Evolutionary conservation across 2,329 filamentous ascomycete species (phyloP).

Genomic region (Cytospora mali): DNA sequence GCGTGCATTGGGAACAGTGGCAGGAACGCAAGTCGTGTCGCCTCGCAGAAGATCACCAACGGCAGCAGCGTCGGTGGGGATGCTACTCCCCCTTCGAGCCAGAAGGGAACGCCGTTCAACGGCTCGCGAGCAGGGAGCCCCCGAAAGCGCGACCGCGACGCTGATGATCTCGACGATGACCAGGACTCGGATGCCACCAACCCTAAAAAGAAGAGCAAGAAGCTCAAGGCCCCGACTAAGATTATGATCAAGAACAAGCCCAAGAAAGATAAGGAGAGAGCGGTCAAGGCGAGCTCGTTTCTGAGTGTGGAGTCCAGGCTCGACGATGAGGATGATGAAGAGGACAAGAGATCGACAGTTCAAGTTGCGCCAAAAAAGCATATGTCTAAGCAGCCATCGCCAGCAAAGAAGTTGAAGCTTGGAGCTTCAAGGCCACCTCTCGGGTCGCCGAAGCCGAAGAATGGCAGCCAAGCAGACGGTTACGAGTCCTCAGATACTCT

Average conservation of each 20-base stretch:
- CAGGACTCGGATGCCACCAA: constrained; percentile 52
- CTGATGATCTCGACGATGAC: constrained; percentile 57
- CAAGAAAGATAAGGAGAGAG: constrained; percentile 55
- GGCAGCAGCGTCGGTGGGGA: constrained; percentile 55
- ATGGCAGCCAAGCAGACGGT: constrained; percentile 52
- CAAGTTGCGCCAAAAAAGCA: constrained; percentile 48
- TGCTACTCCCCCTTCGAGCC: constrained; percentile 62
- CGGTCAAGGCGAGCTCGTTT: constrained; percentile 53
- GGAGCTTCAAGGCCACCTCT: constrained; percentile 48
- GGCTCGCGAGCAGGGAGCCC: constrained; percentile 57
- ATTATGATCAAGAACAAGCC: constrained; percentile 58
- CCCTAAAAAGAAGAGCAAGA: constrained; percentile 62
- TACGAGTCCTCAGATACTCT: constrained; percentile 60
- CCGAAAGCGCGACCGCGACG: constrained; percentile 57
- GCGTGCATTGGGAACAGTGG: constrained; percentile 69
- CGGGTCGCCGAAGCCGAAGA: constrained; percentile 53
- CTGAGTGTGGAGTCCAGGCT: constrained; percentile 53
- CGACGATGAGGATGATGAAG: constrained; percentile 42
- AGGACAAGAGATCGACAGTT: constrained; percentile 41
- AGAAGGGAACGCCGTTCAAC: constrained; percentile 62
- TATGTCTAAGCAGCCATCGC: constrained; percentile 44
- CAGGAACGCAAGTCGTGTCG: constrained; percentile 63
- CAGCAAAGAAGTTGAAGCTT: constrained; percentile 50
- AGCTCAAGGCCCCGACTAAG: constrained; percentile 54
- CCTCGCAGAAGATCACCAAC: constrained; percentile 65